Conservation (phyloP, 106 monocot species). For the Narthecium ossifragum region DNA sequence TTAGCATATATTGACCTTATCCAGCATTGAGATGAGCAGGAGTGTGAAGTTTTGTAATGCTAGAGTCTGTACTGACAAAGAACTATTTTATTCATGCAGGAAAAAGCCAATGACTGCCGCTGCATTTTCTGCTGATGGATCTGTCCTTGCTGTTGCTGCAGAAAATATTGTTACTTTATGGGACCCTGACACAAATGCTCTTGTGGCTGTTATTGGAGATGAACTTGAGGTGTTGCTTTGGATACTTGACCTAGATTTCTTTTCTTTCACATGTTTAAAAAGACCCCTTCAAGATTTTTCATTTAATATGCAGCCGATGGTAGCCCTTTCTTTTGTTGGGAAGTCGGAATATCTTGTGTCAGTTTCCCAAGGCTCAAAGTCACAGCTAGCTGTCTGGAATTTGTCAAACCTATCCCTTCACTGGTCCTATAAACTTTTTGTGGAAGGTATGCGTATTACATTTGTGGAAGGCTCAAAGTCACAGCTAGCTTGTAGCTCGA, state of each 20-base stretch:
- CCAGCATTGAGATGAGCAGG: too few relatives aligned
- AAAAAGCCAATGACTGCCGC: slow-evolving; percentile 81
- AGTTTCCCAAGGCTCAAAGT: slow-evolving; percentile 39
- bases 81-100: slow-evolving; percentile 46
- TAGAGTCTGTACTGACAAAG: neutral
- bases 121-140: slow-evolving; percentile 90
- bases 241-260: neutral
- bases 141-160: slow-evolving; percentile 90
- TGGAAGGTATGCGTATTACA: slow-evolving; percentile 46
- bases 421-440: slow-evolving; percentile 82
- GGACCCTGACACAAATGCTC: slow-evolving; percentile 78
- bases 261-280: too few relatives aligned
- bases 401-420: slow-evolving; percentile 53
- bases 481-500: too few relatives aligned
- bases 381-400: slow-evolving; percentile 74
- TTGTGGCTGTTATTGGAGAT: slow-evolving; percentile 80
- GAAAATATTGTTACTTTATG: slow-evolving; percentile 73
- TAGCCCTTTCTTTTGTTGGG: slow-evolving; percentile 59
- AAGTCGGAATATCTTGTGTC: slow-evolving; percentile 66
- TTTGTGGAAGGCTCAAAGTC: neutral
- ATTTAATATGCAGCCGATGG: slow-evolving; percentile 57
- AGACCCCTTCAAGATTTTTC: neutral
- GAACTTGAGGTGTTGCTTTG: slow-evolving; percentile 43
- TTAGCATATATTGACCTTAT: too few relatives aligned
- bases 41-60: too few relatives aligned